Conservation (phyloP, 2,329 filamentous ascomycete genomes). For the Clonostachys sp. region DNA sequence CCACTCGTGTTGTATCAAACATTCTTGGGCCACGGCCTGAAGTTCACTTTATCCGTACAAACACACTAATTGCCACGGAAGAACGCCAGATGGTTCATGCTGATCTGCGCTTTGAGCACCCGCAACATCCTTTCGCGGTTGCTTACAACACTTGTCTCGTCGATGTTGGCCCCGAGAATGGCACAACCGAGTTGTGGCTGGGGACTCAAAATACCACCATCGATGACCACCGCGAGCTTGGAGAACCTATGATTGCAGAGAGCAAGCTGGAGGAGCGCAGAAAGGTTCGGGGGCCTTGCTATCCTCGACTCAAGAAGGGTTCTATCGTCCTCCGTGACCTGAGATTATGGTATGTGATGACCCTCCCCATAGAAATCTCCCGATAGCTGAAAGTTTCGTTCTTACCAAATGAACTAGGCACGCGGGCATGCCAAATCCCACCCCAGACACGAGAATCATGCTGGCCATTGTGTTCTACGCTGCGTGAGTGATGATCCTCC, state of each 20-base stretch:
- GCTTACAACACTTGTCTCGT: constrained; percentile 4
- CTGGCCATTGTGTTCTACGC: constrained; percentile 10
- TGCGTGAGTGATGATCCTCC: neutral
- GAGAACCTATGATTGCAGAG: constrained; percentile 5
- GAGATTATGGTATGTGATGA: constrained; percentile 5
- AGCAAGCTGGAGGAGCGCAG: constrained; percentile 2
- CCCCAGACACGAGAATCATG: constrained; percentile 9
- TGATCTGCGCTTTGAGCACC: constrained; percentile 5
- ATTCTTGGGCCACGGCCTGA: constrained; percentile 12
- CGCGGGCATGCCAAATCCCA: constrained; percentile 9
- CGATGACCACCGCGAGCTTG: constrained; percentile 1
- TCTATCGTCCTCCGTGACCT: constrained; percentile 9
- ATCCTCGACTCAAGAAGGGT: constrained; percentile 8
- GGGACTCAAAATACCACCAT: constrained; percentile 5
- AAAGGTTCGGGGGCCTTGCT: constrained; percentile 3
- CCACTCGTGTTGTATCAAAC: constrained; percentile 8
- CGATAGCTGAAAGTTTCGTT: neutral
- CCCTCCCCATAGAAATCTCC: too few relatives aligned
- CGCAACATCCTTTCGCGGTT: constrained; percentile 4
- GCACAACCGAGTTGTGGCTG: constrained; percentile 10
- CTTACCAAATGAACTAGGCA: constrained; percentile 1
- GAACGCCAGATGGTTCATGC: constrained; percentile 4
- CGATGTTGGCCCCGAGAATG: constrained; percentile 7
- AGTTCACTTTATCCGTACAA: constrained; percentile 13
- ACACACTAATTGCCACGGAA: constrained; percentile 8